A percentile compares a stretch with the other conserved stretches of the same genome.
Evolutionary conservation across 805 yeast species (phyloP).

Genomic region (Pichia scutulata): DNA sequence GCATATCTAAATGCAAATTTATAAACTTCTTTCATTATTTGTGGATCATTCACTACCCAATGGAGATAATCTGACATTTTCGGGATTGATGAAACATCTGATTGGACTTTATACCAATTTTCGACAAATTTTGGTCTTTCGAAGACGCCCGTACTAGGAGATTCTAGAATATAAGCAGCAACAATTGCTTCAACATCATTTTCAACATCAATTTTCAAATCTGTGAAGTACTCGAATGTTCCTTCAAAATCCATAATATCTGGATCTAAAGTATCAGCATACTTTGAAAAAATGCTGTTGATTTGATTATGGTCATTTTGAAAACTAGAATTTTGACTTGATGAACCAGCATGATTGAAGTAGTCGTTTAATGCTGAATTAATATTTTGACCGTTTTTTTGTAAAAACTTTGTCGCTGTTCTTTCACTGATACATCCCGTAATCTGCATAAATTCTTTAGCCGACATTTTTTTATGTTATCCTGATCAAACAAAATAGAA

Average conservation of each 20-base stretch:
- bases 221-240: slow-evolving; percentile 58
- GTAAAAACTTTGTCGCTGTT: slow-evolving; percentile 33
- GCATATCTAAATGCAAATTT: slow-evolving; percentile 62
- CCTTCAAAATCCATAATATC: slow-evolving; percentile 70
- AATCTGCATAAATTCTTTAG: slow-evolving; percentile 29
- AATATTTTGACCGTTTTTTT: slow-evolving; percentile 11
- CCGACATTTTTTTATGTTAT: neutral
- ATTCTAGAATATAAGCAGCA: slow-evolving; percentile 58
- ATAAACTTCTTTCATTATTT: slow-evolving; percentile 53
- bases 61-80: slow-evolving; percentile 16
- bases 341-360: neutral
- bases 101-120: slow-evolving; percentile 44
- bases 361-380: slow-evolving; percentile 11
- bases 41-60: slow-evolving; percentile 29
- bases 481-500: neutral
- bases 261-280: neutral
- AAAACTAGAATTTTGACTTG: neutral
- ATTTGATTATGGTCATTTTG: neutral
- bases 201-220: slow-evolving; percentile 65
- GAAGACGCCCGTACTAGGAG: slow-evolving; percentile 63
- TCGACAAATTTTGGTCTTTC: slow-evolving; percentile 39
- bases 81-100: slow-evolving; percentile 8
- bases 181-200: slow-evolving; percentile 57
- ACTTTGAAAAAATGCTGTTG: slow-evolving; percentile 22
- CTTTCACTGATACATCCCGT: slow-evolving; percentile 31